These are phyloP conservation scores for Pinus albicaulis DNA, from an alignment of 75 land plant genomes.

Conservation along the genomic window DNA sequence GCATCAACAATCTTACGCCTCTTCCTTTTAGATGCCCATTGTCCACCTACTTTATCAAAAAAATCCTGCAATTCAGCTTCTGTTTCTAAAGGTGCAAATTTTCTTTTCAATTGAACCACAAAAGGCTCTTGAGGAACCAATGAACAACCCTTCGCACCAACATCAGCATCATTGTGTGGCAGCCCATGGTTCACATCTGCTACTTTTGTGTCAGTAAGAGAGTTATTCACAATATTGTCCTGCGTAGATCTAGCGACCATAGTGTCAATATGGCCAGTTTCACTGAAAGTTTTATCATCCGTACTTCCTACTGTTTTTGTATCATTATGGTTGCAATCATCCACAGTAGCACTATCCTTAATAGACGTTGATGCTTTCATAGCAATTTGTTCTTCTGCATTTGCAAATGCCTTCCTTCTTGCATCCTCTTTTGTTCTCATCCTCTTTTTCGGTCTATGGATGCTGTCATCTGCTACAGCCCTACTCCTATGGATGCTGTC, in stretches of 20 bases:
- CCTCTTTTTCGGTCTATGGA: conserved; percentile 10
- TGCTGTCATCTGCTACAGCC: neutral
- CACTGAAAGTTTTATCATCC: neutral
- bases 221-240: conserved; percentile 1
- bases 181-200: conserved; percentile 12
- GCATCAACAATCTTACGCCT: conserved; percentile 59
- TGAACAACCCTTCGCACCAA: conserved; percentile 16
- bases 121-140: conserved; percentile 16
- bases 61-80: conserved; percentile 42
- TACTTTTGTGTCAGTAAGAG: neutral
- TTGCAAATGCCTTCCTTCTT: conserved; percentile 11
- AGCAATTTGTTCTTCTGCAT: conserved; percentile 2
- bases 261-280: neutral
- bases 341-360: neutral
- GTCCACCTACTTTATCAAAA: conserved; percentile 32
- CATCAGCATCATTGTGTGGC: conserved; percentile 14
- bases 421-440: conserved; percentile 20
- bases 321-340: neutral
- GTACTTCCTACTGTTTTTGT: neutral
- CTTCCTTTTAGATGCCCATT: conserved; percentile 54
- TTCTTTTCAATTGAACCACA: conserved; percentile 38
- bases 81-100: conserved; percentile 33
- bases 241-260: neutral
- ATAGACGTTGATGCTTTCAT: neutral
- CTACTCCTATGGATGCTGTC: neutral